Evolutionary conservation across 352 stramenopile species (phyloP).

Genomic region (Phytophthora meadii): DNA sequence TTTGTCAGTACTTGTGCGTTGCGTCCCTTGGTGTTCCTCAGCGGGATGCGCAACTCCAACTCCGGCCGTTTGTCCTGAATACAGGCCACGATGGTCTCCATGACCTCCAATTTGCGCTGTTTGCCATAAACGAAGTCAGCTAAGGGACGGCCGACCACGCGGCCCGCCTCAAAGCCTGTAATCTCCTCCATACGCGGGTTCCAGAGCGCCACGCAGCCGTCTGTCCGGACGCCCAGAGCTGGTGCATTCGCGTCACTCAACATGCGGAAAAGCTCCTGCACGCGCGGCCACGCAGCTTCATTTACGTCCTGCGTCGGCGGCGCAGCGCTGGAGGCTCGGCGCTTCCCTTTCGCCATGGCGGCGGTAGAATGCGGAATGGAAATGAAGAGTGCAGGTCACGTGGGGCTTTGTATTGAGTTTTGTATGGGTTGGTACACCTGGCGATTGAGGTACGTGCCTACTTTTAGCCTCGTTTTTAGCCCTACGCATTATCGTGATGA

Average conservation of each 20-base stretch:
- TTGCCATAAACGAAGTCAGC: slow-evolving; percentile 62
- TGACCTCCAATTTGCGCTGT: slow-evolving; percentile 40
- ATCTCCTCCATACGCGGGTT: slow-evolving; percentile 65
- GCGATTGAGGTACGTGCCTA: slow-evolving; percentile 12
- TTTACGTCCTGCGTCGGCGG: background rate
- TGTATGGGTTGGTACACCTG: background rate
- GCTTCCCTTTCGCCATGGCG: slow-evolving; percentile 34
- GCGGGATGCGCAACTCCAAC: slow-evolving; percentile 56
- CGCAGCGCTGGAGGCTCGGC: slow-evolving; percentile 6
- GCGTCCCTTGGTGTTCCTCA: slow-evolving; percentile 52
- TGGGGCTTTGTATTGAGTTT: slow-evolving; percentile 8
- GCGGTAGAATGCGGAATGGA: slow-evolving; percentile 8
- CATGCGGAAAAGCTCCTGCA: slow-evolving; percentile 40
- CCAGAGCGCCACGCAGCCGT: slow-evolving; percentile 70
- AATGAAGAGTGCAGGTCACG: background rate
- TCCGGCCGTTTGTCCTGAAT: slow-evolving; percentile 44
- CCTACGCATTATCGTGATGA: slow-evolving; percentile 7
- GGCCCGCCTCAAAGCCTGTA: slow-evolving; percentile 52
- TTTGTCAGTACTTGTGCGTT: slow-evolving; percentile 62
- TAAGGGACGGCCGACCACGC: slow-evolving; percentile 54
- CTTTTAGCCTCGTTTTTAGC: slow-evolving; percentile 9
- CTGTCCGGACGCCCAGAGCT: slow-evolving; percentile 59
- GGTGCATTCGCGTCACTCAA: slow-evolving; percentile 75
- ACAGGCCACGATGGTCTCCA: slow-evolving; percentile 34
- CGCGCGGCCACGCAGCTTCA: slow-evolving; percentile 6